These are phyloP conservation scores for Cajanus cajan DNA, from an alignment of 306 rosid species.

Conservation along the genomic window DNA sequence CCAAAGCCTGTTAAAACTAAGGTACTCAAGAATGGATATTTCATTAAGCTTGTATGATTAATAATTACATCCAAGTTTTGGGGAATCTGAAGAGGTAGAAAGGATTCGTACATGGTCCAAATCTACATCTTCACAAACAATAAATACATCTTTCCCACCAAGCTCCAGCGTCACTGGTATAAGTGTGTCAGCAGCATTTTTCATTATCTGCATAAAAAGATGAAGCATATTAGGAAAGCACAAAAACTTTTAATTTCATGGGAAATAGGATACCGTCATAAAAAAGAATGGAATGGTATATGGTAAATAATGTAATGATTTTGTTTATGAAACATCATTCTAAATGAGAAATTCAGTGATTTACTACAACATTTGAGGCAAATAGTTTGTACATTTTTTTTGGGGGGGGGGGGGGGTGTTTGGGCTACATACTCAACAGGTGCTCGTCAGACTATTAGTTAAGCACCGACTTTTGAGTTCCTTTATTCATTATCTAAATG, in stretches of 20 bases:
- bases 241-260: not conserved
- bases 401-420: too few relatives aligned
- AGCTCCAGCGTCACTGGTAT: constrained; percentile 86
- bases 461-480: not conserved
- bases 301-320: too few relatives aligned
- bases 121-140: constrained; percentile 84
- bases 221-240: constrained; percentile 13
- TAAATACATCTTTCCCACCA: constrained; percentile 93
- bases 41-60: constrained; percentile 2
- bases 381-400: too few relatives aligned
- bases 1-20: constrained; percentile 30
- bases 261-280: not conserved
- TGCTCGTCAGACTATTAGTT: not conserved
- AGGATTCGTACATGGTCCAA: constrained; percentile 66
- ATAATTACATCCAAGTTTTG: constrained; percentile 11
- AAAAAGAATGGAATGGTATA: constrained; percentile 2
- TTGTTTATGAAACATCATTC: too few relatives aligned
- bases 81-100: constrained; percentile 15
- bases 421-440: too few relatives aligned
- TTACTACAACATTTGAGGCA: too few relatives aligned
- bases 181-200: constrained; percentile 74
- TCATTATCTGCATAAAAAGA: constrained; percentile 71
- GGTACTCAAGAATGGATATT: constrained; percentile 10
- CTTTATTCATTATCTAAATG: not conserved
- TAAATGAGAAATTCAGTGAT: too few relatives aligned